phyloP scores from a whole-genome alignment of 345 rosid genomes.

The Sonneratia caseolaris region DNA sequence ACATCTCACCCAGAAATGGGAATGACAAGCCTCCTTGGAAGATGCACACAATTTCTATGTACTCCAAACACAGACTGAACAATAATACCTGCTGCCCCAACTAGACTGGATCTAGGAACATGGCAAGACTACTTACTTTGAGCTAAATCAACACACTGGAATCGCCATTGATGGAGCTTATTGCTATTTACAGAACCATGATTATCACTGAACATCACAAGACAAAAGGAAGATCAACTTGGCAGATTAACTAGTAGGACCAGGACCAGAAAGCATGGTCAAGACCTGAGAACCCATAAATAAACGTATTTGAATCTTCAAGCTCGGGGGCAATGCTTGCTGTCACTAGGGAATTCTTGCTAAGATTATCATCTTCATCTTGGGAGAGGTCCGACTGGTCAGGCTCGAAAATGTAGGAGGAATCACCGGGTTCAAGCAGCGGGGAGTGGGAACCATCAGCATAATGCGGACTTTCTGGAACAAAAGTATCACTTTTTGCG shows the following conservation, averaged over 20 bases:
- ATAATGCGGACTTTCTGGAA: conserved; percentile 14
- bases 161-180: background rate
- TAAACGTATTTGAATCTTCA: conserved; percentile 37
- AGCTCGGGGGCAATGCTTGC: conserved; percentile 35
- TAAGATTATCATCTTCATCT: conserved; percentile 35
- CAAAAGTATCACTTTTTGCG: conserved; percentile 7
- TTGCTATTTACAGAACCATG: background rate
- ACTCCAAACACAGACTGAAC: background rate
- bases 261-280: conserved; percentile 57
- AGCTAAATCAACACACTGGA: background rate
- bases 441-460: conserved; percentile 6
- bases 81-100: background rate
- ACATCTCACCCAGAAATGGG: no score
- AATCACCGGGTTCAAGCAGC: conserved; percentile 14
- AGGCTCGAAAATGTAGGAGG: conserved; percentile 33
- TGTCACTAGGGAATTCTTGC: conserved; percentile 21
- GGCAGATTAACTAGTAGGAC: conserved; percentile 25
- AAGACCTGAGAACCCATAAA: conserved; percentile 36
- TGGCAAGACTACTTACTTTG: background rate
- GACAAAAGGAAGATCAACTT: background rate
- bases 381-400: conserved; percentile 48
- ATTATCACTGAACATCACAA: background rate
- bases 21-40: background rate
- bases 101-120: background rate
- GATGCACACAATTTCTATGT: background rate